Percentiles rank a stretch among this genome's conserved stretches.
Evolutionary conservation across 2,329 filamentous ascomycete species (phyloP).

Genomic region (Leptoxyphium fumago): DNA sequence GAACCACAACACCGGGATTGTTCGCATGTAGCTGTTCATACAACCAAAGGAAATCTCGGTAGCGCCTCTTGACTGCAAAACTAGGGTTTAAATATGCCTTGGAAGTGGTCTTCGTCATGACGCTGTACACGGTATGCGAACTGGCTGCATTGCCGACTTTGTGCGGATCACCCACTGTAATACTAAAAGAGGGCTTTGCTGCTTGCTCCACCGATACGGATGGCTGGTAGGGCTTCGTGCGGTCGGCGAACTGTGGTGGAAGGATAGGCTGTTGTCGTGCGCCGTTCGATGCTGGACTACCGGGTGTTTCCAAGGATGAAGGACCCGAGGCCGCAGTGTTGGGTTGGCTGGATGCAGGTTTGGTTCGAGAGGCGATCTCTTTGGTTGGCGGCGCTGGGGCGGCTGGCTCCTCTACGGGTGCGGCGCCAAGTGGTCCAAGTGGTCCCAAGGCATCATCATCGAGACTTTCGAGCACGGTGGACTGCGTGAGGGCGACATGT

Average conservation of each 20-base stretch:
- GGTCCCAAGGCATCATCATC: slow-evolving; percentile 59
- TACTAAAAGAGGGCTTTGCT: slow-evolving; percentile 79
- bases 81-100: slow-evolving; percentile 89
- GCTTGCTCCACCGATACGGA: slow-evolving; percentile 89
- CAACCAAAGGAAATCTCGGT: slow-evolving; percentile 94
- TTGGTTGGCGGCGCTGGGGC: slow-evolving; percentile 42
- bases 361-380: slow-evolving; percentile 34
- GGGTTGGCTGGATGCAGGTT: slow-evolving; percentile 30
- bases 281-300: slow-evolving; percentile 28
- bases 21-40: slow-evolving; percentile 90
- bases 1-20: slow-evolving; percentile 87
- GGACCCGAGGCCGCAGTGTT: slow-evolving; percentile 36
- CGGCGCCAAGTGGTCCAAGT: slow-evolving; percentile 48
- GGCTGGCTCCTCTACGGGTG: slow-evolving; percentile 45
- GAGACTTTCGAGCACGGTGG: slow-evolving; percentile 63
- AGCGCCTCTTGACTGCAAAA: slow-evolving; percentile 85
- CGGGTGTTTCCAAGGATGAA: slow-evolving; percentile 51
- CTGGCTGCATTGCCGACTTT: slow-evolving; percentile 95
- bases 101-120: slow-evolving; percentile 87
- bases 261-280: slow-evolving; percentile 49
- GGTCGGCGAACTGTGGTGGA: slow-evolving; percentile 29
- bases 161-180: slow-evolving; percentile 87
- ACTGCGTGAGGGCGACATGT: slow-evolving; percentile 60
- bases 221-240: slow-evolving; percentile 44
- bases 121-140: slow-evolving; percentile 94